These are phyloP conservation scores for Ceratocystis albifundus DNA, from an alignment of 2,329 filamentous ascomycete genomes.

Conservation along the genomic window DNA sequence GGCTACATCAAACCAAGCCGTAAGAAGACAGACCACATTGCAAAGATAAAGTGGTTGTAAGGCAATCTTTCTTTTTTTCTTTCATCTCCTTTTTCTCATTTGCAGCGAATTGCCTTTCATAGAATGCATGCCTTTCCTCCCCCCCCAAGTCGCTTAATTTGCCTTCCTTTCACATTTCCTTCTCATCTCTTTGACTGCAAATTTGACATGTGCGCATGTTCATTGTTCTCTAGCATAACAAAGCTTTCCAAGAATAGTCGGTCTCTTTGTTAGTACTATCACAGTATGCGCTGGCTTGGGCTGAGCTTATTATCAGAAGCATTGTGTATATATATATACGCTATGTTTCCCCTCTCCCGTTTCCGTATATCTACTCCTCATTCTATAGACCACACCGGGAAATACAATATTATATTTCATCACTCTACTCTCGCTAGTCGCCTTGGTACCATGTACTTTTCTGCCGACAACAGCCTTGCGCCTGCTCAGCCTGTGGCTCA, in stretches of 20 bases:
- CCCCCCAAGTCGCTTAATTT: neutral
- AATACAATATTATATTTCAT: no score
- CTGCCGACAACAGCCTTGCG: neutral
- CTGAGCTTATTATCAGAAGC: no score
- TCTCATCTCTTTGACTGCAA: neutral
- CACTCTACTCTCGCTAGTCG: neutral
- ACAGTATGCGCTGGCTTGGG: no score
- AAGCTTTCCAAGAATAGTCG: neutral
- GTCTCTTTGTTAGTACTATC: neutral
- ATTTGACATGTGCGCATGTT: no score
- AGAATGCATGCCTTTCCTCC: neutral
- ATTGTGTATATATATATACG: no score
- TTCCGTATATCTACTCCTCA: no score
- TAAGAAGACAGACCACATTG: constrained; percentile 85
- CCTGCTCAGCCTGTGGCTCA: neutral
- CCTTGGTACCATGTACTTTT: neutral
- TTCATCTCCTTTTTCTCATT: neutral
- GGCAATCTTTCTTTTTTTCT: neutral
- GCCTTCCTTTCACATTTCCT: neutral
- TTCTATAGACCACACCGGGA: no score
- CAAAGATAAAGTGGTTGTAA: constrained; percentile 73
- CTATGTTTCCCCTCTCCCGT: no score
- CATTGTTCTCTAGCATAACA: no score
- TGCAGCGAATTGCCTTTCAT: neutral
- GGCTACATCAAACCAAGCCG: constrained; percentile 81